Percentiles rank a stretch among this genome's conserved stretches.
These are phyloP conservation scores for Jacaranda copaia DNA, from an alignment of 257 asterid species.

Conservation along the genomic window DNA sequence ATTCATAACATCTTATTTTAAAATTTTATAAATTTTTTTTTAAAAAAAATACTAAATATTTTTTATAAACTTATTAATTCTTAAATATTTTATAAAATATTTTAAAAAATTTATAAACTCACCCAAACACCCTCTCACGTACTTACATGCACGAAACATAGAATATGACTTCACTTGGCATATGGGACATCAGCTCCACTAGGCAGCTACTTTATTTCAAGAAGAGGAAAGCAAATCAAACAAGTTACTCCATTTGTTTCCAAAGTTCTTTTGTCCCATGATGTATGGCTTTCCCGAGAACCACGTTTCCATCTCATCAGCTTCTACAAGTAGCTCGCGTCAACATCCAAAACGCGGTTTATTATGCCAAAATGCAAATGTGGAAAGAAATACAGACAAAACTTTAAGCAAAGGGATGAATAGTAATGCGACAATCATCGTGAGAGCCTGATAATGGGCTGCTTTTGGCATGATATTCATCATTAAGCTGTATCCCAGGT, in stretches of 20 bases:
- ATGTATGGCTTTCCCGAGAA: background rate
- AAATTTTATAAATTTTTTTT: too few species aligned
- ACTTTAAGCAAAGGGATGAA: background rate
- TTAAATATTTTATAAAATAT: too few species aligned
- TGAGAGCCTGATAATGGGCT: background rate
- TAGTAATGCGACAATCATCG: background rate
- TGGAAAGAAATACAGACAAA: background rate
- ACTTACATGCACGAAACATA: constrained; percentile 3
- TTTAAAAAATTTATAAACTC: too few species aligned
- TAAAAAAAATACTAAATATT: too few species aligned
- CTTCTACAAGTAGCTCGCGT: constrained; percentile 36
- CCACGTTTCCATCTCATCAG: constrained; percentile 30
- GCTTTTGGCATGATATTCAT: background rate
- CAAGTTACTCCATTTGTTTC: constrained; percentile 32
- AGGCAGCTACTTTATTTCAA: constrained; percentile 26
- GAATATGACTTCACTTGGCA: constrained; percentile 26
- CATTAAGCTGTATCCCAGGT: background rate
- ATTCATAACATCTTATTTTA: too few species aligned
- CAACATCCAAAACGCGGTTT: constrained; percentile 30
- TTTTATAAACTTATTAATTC: too few species aligned
- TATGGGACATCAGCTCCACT: constrained; percentile 32
- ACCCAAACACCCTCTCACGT: too few species aligned
- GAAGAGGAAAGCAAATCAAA: constrained; percentile 2
- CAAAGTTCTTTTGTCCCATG: constrained; percentile 28
- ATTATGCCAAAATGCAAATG: constrained; percentile 21